phyloP scores from a whole-genome alignment of 371 early-diverging fungal species.

The Rhizopus delemar region DNA sequence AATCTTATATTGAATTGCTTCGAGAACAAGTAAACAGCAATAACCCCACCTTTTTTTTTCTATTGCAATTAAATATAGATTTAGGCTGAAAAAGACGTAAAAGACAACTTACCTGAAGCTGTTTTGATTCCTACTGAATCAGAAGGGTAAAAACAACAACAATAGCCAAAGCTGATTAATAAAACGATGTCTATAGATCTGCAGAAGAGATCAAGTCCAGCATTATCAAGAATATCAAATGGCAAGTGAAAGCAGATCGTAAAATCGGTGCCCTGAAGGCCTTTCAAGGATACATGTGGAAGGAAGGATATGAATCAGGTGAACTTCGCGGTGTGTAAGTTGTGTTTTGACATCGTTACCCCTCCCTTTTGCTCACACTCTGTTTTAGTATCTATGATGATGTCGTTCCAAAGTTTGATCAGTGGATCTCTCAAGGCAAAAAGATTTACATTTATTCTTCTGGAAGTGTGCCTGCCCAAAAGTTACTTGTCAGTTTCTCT shows the following conservation, averaged over 20 bases:
- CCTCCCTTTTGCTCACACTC: background rate
- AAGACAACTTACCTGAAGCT: constrained; percentile 47
- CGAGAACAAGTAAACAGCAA: constrained; percentile 64
- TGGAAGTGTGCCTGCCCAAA: constrained; percentile 91
- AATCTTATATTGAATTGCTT: constrained; percentile 63
- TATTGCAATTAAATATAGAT: background rate
- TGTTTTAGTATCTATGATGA: constrained; percentile 75
- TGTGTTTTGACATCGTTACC: background rate
- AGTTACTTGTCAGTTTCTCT: constrained; percentile 82
- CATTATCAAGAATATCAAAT: constrained; percentile 67
- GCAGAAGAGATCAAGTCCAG: constrained; percentile 58
- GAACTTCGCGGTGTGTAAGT: constrained; percentile 77
- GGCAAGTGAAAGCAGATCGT: constrained; percentile 85
- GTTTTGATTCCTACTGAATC: constrained; percentile 48
- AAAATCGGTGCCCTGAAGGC: constrained; percentile 87
- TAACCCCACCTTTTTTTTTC: background rate
- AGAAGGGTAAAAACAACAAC: constrained; percentile 37
- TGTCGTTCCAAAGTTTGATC: constrained; percentile 73
- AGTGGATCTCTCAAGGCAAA: constrained; percentile 64
- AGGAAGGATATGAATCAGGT: constrained; percentile 78
- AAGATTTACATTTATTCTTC: constrained; percentile 91
- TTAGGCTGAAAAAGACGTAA: constrained; percentile 64
- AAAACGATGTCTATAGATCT: constrained; percentile 23
- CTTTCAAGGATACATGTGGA: constrained; percentile 96
- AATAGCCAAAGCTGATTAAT: background rate